These are phyloP conservation scores for Hyphopichia buzzinii DNA, from an alignment of 1,139 yeast genomes.

Conservation along the genomic window DNA sequence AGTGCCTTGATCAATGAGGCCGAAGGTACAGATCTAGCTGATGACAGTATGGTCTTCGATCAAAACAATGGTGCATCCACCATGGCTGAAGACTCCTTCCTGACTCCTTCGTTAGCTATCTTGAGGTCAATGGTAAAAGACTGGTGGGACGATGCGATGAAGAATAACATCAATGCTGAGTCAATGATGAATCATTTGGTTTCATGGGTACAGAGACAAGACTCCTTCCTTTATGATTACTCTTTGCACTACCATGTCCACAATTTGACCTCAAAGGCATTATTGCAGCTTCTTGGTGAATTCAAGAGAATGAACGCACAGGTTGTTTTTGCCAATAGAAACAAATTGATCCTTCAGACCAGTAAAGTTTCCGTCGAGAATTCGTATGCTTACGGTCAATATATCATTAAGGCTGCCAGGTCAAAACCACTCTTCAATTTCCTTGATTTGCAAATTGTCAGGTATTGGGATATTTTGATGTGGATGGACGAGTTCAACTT, in stretches of 20 bases:
- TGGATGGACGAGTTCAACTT: constrained; percentile 95
- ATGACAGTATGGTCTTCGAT: constrained; percentile 41
- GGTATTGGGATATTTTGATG: constrained; percentile 85
- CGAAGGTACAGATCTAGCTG: constrained; percentile 81
- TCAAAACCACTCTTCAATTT: constrained; percentile 80
- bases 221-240: constrained; percentile 73
- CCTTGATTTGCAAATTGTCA: constrained; percentile 68
- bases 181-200: constrained; percentile 79
- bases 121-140: constrained; percentile 73
- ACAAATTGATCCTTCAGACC: constrained; percentile 71
- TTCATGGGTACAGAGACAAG: constrained; percentile 81
- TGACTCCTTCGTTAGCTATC: constrained; percentile 70
- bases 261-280: constrained; percentile 79
- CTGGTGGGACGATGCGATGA: constrained; percentile 94
- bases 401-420: constrained; percentile 74
- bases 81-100: constrained; percentile 75
- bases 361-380: constrained; percentile 77
- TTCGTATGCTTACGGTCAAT: constrained; percentile 92
- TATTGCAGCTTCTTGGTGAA: constrained; percentile 78
- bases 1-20: constrained; percentile 84
- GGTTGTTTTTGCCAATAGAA: constrained; percentile 79
- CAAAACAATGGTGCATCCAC: constrained; percentile 49
- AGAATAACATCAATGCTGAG: constrained; percentile 72
- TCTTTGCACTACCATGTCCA: constrained; percentile 84
- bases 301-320: constrained; percentile 74